Base-by-base conservation (phyloP, 306 rosid genomes). In the Vigna angularis region DNA sequence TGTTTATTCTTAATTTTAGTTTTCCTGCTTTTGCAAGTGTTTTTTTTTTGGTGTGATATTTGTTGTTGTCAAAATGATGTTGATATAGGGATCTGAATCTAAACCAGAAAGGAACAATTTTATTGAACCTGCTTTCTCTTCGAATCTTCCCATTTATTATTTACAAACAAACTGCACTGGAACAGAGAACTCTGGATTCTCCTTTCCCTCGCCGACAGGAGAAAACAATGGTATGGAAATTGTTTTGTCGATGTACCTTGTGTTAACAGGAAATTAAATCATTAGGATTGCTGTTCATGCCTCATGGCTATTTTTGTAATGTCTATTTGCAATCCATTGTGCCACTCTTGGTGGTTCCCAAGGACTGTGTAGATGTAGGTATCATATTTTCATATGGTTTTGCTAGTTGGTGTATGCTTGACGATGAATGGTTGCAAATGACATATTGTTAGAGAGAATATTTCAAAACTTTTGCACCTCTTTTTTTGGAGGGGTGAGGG, bases 1-100 rank as follows among this genome's bases (percentile, higher is more conserved):
- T 26, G 1, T 4, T 12, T 58, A 14, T 58, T 59, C 32, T 30
- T 59, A 22, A 22, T 56, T 56, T 49, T 9, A 22, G 11, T 6
- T 13, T 73, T 66, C 10, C 15, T 65, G 7, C 32, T 34, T 36
- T 14, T 16, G 12, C 57, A 6, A 6, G 34, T 55, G 14, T 22
- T 7, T 62, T 45, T 40, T 47, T 45, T 24, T 40, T 56, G 52
- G 64, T 76, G 32, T 14, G 52, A 47, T 66, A 26, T 48, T 24
- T 73, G 63, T 49, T 66, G 66, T 61, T 67, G 65, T 45, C 56
- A 67, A 85, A 86, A 74, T 67, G 79, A 81, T 59, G 28, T 13
- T 59, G 76, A 70, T 74, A 38, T 20, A 94, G 98, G 98, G 98
- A 74, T 82, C 98, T n/a, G 77, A 73, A 24, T 22, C 90, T 24